These are phyloP conservation scores for Babesia gibsoni DNA, from an alignment of 169 alveolate genomes.

Conservation along the genomic window DNA sequence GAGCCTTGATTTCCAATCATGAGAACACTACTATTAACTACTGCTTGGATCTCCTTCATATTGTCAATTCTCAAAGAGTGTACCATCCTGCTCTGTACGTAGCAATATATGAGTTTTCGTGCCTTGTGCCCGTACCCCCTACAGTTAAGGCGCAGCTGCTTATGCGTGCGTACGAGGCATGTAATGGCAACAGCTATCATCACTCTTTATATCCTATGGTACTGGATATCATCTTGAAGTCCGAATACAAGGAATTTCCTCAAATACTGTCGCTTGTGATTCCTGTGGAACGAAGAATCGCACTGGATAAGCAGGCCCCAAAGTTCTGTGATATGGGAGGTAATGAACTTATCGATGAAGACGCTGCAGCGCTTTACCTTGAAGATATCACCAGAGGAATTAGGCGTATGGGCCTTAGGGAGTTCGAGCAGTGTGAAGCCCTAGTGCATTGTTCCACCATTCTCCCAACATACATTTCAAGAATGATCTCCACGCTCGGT, in stretches of 20 bases:
- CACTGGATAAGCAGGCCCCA: not conserved
- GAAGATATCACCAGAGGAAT: not conserved
- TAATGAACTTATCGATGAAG: not conserved
- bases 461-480: not conserved
- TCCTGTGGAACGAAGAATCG: not conserved
- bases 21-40: not conserved
- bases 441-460: not conserved
- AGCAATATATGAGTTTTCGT: constrained; percentile 6
- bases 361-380: constrained; percentile 2
- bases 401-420: not conserved
- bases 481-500: too few species aligned
- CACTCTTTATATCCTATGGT: constrained; percentile 18
- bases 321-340: not conserved
- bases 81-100: constrained; percentile 28
- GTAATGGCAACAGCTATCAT: not conserved
- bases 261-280: constrained; percentile 2
- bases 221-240: not conserved
- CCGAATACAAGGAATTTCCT: not conserved
- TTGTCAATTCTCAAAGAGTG: constrained; percentile 13
- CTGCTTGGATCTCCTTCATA: constrained; percentile 21
- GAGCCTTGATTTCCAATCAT: not conserved
- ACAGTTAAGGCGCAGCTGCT: constrained; percentile 3
- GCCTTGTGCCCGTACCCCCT: not conserved
- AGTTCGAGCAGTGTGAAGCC: constrained; percentile 8
- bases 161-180: constrained; percentile 5